Conservation (phyloP, 208 protist species). For the Trypanosoma lewisi region DNA sequence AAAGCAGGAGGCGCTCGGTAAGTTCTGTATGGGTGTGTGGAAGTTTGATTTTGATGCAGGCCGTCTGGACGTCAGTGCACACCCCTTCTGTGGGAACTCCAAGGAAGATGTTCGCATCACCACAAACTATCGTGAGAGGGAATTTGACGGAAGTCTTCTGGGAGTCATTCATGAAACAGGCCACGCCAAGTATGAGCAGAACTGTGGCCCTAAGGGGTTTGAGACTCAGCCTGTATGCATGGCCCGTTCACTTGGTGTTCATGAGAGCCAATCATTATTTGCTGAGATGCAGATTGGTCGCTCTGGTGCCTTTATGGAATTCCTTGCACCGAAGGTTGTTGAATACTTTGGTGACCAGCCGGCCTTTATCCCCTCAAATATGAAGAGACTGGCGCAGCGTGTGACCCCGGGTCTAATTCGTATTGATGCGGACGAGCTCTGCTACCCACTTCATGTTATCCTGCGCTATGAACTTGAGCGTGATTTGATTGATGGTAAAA, state of each 20-base stretch:
- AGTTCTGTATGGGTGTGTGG: slow-evolving; percentile 59
- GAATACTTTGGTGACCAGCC: slow-evolving; percentile 53
- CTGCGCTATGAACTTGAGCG: slow-evolving; percentile 90
- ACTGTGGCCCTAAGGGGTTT: slow-evolving; percentile 64
- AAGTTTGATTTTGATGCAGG: slow-evolving; percentile 81
- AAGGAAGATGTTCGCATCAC: slow-evolving; percentile 88
- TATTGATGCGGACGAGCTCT: slow-evolving; percentile 86
- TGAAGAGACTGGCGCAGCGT: slow-evolving; percentile 41
- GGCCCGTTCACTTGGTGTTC: slow-evolving; percentile 73
- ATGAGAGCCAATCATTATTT: slow-evolving; percentile 91
- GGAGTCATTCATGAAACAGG: slow-evolving; percentile 86
- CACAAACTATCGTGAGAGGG: slow-evolving; percentile 62
- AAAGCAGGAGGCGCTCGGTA: slow-evolving; percentile 58
- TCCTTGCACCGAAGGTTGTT: slow-evolving; percentile 40
- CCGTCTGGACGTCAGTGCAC: slow-evolving; percentile 80
- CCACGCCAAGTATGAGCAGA: slow-evolving; percentile 90
- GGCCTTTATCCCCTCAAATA: slow-evolving; percentile 51
- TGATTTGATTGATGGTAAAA: slow-evolving; percentile 72
- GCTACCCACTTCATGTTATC: slow-evolving; percentile 90
- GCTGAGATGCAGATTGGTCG: slow-evolving; percentile 76
- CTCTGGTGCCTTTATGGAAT: slow-evolving; percentile 53
- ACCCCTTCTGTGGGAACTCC: slow-evolving; percentile 85
- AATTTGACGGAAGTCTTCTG: slow-evolving; percentile 53
- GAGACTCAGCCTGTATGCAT: slow-evolving; percentile 57
- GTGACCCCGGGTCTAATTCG: slow-evolving; percentile 81